Base-by-base conservation (phyloP, 495 filamentous ascomycete species). In the Talaromyces stipitatus region DNA sequence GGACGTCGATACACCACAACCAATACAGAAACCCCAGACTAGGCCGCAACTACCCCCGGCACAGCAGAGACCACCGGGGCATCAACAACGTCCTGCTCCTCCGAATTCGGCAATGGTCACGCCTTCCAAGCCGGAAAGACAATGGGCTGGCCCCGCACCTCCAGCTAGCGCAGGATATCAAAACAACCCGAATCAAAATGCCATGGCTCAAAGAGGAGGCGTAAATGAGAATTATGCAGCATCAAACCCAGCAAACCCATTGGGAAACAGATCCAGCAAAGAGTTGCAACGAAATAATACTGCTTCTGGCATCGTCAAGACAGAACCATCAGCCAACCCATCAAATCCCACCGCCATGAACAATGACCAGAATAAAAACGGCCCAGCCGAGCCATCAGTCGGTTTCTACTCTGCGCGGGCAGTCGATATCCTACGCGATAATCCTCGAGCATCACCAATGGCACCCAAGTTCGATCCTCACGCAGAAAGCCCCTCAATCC, bases 401-500 rank as follows among this genome's bases (percentile, higher is more conserved):
- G 83, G 84, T 3, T 96, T 96, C 73, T 90, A 86, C 64, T 91
- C 89, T 0, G 88, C 88, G 5, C 78, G 87, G 50, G 88, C 83
- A 56, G 85, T 86, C 9, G 75, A 78, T 22, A 65, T 71, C 26
- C 56, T 72, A n/a, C 71, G 72, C 23, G 78, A 78, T 22, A 73
- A 77, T 24, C 69, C 77, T n/a, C 69, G 74, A 38, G 65, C 62
- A 11, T 67, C 67, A 2, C 70, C 76, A 4, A 53, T 70, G 4
- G 78, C 78, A 7, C 79, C 82, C 4, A 73, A 75, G 50, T 97
- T 96, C 69, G 89, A 97, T 64, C 90, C 90, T 2, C 82, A 86
- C 55, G 78, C 84, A 4, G 90, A 95, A 61, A 91, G 87, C 59
- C 89, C 91, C 0, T 91, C 89, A 0, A 92, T 96, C 58, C 85